phyloP scores from a whole-genome alignment of 129 eudicot genomes.

The Smallanthus sonchifolius region DNA sequence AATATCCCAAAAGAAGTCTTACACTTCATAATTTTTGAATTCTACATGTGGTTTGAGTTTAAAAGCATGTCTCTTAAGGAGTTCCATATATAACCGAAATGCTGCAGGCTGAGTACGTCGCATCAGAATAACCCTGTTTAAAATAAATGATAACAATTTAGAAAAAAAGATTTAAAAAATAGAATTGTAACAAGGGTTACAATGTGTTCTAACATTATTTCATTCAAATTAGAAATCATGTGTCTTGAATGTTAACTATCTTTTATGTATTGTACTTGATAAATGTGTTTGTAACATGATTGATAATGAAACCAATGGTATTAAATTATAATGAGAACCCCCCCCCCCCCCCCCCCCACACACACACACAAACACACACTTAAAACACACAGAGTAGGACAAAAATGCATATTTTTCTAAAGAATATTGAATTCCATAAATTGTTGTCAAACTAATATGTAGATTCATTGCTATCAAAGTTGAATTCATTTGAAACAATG shows the following conservation, averaged over 20 bases:
- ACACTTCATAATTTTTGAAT: slow-evolving; percentile 54
- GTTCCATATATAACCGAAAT: slow-evolving; percentile 89
- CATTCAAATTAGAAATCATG: neutral
- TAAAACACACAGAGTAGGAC: slow-evolving; percentile 6
- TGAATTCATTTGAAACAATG: neutral
- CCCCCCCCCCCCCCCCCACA: neutral
- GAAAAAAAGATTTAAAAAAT: neutral
- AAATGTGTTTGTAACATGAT: neutral
- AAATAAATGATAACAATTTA: neutral
- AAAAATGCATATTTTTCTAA: neutral
- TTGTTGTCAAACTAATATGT: neutral
- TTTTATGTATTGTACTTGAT: neutral
- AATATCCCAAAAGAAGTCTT: slow-evolving; percentile 26
- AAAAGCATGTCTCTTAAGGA: slow-evolving; percentile 69
- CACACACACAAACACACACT: neutral
- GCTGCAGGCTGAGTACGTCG: slow-evolving; percentile 72
- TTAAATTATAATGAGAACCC: neutral
- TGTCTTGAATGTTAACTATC: neutral
- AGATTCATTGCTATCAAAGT: slow-evolving; percentile 4
- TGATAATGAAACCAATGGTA: neutral
- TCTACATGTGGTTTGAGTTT: slow-evolving; percentile 45
- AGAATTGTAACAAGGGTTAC: neutral
- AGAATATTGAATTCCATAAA: slow-evolving; percentile 1
- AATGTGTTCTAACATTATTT: neutral
- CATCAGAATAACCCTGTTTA: slow-evolving; percentile 66